These are phyloP conservation scores for Craspedostauros australis DNA, from an alignment of 108 stramenopile species.

Conservation along the genomic window DNA sequence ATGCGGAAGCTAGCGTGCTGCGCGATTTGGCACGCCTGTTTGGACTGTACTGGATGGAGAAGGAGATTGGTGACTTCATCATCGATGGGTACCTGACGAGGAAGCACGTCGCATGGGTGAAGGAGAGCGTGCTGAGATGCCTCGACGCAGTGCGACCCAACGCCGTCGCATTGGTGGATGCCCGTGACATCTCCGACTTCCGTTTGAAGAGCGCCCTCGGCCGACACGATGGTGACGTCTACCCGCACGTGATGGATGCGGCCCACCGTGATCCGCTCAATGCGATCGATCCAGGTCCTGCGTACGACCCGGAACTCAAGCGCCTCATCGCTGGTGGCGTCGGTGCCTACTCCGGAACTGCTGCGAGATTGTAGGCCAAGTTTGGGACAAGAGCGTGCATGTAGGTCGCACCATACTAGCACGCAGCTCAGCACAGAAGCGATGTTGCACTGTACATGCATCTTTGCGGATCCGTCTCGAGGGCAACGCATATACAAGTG, in stretches of 20 bases:
- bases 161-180: slow-evolving; percentile 87
- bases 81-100: slow-evolving; percentile 59
- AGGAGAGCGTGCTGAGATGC: slow-evolving; percentile 36
- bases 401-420: background rate
- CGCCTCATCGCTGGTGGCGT: slow-evolving; percentile 69
- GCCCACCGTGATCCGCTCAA: slow-evolving; percentile 78
- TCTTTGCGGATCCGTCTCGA: background rate
- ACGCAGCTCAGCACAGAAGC: background rate
- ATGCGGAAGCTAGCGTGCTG: slow-evolving; percentile 48
- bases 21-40: slow-evolving; percentile 61
- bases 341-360: slow-evolving; percentile 57
- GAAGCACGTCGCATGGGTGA: slow-evolving; percentile 44
- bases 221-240: slow-evolving; percentile 85
- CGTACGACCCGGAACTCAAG: slow-evolving; percentile 66
- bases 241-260: slow-evolving; percentile 82
- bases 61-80: slow-evolving; percentile 79
- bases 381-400: too few relatives aligned
- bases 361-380: slow-evolving; percentile 27
- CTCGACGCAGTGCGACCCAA: slow-evolving; percentile 68
- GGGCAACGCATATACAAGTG: background rate
- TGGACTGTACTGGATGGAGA: slow-evolving; percentile 84
- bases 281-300: slow-evolving; percentile 46
- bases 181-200: slow-evolving; percentile 85
- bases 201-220: slow-evolving; percentile 83
- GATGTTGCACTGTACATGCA: background rate